phyloP scores from a whole-genome alignment of 2,329 filamentous ascomycete genomes.

The Penicillium corylophilum region DNA sequence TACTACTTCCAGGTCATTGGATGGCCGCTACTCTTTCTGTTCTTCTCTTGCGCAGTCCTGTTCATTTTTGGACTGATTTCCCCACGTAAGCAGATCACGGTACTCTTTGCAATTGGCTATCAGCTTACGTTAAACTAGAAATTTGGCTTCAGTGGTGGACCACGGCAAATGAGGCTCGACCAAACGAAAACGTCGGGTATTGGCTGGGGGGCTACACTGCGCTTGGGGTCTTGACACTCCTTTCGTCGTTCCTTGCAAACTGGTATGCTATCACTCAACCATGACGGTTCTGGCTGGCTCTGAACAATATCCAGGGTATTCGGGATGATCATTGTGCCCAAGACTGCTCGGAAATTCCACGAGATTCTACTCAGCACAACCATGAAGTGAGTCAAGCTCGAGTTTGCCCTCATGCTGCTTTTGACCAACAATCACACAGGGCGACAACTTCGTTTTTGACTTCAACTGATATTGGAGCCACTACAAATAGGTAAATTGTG shows the following conservation, averaged over 20 bases:
- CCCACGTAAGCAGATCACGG: slow-evolving; percentile 15
- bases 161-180: slow-evolving; percentile 18
- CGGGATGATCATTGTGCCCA: slow-evolving; percentile 21
- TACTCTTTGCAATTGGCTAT: not conserved
- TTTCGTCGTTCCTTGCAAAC: slow-evolving; percentile 11
- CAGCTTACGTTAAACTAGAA: slow-evolving; percentile 4
- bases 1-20: slow-evolving; percentile 31
- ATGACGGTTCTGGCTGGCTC: not conserved
- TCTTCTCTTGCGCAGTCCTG: slow-evolving; percentile 12
- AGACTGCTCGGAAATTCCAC: slow-evolving; percentile 19
- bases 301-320: slow-evolving; percentile 9
- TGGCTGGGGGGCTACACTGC: slow-evolving; percentile 25
- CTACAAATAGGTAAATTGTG: slow-evolving; percentile 17
- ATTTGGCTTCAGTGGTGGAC: slow-evolving; percentile 31
- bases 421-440: slow-evolving; percentile 7
- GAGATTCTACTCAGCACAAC: slow-evolving; percentile 19
- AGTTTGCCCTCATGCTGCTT: slow-evolving; percentile 1
- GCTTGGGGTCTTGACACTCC: slow-evolving; percentile 19
- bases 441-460: slow-evolving; percentile 33
- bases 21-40: slow-evolving; percentile 16
- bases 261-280: slow-evolving; percentile 5
- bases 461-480: slow-evolving; percentile 18
- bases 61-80: slow-evolving; percentile 29
- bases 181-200: slow-evolving; percentile 22
- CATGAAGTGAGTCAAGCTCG: slow-evolving; percentile 10